Evolutionary conservation across 768 basidiomycete species (phyloP).

Genomic region (Hericium rajendrae): DNA sequence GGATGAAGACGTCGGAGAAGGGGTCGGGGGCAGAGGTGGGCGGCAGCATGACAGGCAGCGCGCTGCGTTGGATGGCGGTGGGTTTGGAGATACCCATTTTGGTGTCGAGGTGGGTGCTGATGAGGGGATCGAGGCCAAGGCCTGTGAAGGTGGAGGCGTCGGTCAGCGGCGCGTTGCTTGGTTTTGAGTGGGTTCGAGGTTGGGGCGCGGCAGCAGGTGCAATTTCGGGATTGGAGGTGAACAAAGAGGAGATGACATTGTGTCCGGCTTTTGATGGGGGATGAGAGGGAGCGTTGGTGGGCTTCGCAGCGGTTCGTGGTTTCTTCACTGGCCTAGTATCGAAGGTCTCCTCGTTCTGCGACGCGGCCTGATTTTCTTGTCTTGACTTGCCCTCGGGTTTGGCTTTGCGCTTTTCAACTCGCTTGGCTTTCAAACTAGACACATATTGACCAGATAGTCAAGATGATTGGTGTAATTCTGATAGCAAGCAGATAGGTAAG

Average conservation of each 20-base stretch:
- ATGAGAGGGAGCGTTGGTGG: background rate
- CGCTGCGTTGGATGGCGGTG: conserved; percentile 81
- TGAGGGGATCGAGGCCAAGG: conserved; percentile 74
- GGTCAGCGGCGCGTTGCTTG: conserved; percentile 77
- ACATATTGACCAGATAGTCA: background rate
- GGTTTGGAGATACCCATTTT: conserved; percentile 83
- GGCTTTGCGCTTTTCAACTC: conserved; percentile 10
- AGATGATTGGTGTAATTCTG: background rate
- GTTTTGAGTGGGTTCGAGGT: conserved; percentile 27
- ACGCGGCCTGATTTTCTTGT: background rate
- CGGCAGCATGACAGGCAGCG: conserved; percentile 51
- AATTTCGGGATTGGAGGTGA: conserved; percentile 73
- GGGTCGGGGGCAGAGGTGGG: conserved; percentile 48
- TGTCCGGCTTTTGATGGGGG: background rate
- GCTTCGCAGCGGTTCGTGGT: conserved; percentile 2
- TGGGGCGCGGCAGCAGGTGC: conserved; percentile 21
- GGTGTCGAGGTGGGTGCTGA: conserved; percentile 62
- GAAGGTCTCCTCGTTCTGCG: too few species aligned
- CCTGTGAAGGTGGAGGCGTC: conserved; percentile 74
- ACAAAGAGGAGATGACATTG: conserved; percentile 44
- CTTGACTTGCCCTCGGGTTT: background rate
- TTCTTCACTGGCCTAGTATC: conserved; percentile 7
- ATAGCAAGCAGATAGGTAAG: background rate
- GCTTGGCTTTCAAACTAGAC: conserved; percentile 12
- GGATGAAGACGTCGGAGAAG: conserved; percentile 83